Evolutionary conservation across 148 eudicot genomes (phyloP).

Genomic region (Simmondsia chinensis): DNA sequence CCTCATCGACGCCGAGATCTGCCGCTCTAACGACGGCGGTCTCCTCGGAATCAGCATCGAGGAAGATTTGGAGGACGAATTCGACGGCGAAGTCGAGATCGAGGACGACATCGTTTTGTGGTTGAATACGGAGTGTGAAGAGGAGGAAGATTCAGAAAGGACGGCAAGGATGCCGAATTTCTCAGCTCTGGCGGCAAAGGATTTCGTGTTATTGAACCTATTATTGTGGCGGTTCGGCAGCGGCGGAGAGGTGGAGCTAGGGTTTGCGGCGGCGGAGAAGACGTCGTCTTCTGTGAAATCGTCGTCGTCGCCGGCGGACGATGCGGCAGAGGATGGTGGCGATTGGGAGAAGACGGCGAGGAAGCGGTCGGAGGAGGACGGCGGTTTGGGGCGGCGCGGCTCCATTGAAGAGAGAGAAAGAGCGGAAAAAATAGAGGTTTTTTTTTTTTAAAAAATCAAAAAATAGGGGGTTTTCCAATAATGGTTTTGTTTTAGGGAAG

Average conservation of each 20-base stretch:
- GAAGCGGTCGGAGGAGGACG: constrained; percentile 23
- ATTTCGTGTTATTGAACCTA: not conserved
- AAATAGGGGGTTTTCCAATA: no score
- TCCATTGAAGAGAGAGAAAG: constrained; percentile 7
- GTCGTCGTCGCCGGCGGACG: constrained; percentile 13
- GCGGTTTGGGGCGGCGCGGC: constrained; percentile 7
- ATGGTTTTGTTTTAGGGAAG: no score
- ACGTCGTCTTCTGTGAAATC: constrained; percentile 39
- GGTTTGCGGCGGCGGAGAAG: constrained; percentile 19
- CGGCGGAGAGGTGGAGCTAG: constrained; percentile 9
- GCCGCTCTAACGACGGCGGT: constrained; percentile 8
- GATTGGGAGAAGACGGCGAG: constrained; percentile 10
- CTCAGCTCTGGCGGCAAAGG: constrained; percentile 17
- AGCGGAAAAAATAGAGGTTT: not conserved
- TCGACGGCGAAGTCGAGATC: constrained; percentile 7
- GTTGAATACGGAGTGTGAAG: constrained; percentile 3
- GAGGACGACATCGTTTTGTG: constrained; percentile 8
- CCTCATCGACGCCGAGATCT: constrained; percentile 11
- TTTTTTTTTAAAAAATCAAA: no score
- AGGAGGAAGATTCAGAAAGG: constrained; percentile 10
- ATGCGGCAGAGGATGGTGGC: constrained; percentile 2
- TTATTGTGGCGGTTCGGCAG: not conserved
- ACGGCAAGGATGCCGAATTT: constrained; percentile 41
- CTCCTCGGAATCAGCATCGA: constrained; percentile 21
- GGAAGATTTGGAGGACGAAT: constrained; percentile 8